Evolutionary conservation across 805 yeast species (phyloP), one percentile per base, ranked within the genome.

Genomic region (Pichia scutulata): DNA sequence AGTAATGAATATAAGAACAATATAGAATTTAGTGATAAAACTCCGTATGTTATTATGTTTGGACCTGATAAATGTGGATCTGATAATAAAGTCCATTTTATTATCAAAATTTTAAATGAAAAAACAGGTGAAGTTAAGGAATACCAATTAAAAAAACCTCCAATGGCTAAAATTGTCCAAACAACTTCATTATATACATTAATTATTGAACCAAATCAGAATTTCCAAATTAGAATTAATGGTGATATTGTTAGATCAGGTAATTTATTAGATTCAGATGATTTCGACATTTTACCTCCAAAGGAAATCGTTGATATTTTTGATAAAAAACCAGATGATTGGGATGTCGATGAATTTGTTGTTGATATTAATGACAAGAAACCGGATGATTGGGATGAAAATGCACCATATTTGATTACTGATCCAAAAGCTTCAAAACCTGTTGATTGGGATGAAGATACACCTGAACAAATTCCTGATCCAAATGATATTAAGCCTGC

Each of bases 51-150:
- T 66, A 70, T 90, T 55, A 85, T 90, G 92, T 90, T 90, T 70
- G 97, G 97, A 21, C 97, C 97, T 42, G 97, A 90, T 68, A 80
- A 77, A 64, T 90, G 97, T 70, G 96, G 95, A 3, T 63, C 80
- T 48, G 76, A 84, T 43, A 86, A 89, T 70, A 85, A 81, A 66
- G 82, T 90, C 33, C 95, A 86, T 61, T 79, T 89, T 57, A 86
- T 89, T 50, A 60, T 89, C 52, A 77, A 75, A 51, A 76, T 86
- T 58, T 72, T 74, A 58, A 76, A 78, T 63, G 82, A 80, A 43
- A 53, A 60, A 24, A 72, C 80, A 24, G 82, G 80, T 7, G 74
- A 70, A 52, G 71, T 73, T 52, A 86, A 82, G 63, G 89, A 87
- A 67, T 84, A 86, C 65, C 86, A 82, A 58, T 71, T 87, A 52